Conservation (phyloP, 495 filamentous ascomycete genomes). For the Pyronema domesticum region DNA sequence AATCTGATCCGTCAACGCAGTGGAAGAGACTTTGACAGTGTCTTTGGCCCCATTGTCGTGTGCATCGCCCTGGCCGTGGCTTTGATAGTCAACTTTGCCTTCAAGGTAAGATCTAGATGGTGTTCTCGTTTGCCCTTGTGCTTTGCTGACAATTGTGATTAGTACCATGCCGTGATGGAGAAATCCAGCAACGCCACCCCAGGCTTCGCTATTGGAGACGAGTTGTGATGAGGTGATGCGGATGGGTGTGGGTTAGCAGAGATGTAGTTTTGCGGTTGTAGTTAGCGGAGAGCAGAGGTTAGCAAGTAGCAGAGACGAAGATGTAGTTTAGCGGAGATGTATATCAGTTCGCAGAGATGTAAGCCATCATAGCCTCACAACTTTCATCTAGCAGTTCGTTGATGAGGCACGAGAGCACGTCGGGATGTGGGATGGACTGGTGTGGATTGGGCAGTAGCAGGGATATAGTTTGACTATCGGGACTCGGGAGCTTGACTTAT, state of each 20-base stretch:
- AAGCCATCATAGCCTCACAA: no score
- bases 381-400: no score
- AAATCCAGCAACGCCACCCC: not conserved
- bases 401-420: no score
- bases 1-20: constrained; percentile 66
- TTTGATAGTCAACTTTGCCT: constrained; percentile 70
- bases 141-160: not conserved
- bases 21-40: constrained; percentile 81
- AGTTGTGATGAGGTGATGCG: not conserved
- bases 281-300: no score
- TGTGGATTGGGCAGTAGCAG: no score
- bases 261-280: not conserved
- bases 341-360: no score
- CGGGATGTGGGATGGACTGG: no score
- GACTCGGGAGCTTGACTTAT: not conserved
- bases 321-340: no score
- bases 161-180: not conserved
- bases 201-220: not conserved
- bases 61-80: constrained; percentile 62
- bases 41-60: constrained; percentile 65
- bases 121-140: not conserved
- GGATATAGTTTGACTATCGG: not conserved
- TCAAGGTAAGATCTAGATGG: constrained; percentile 25
- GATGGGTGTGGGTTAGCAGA: not conserved
- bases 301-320: no score